Conservation (phyloP, 495 filamentous ascomycete species). For the Bathelium albidoporum region DNA sequence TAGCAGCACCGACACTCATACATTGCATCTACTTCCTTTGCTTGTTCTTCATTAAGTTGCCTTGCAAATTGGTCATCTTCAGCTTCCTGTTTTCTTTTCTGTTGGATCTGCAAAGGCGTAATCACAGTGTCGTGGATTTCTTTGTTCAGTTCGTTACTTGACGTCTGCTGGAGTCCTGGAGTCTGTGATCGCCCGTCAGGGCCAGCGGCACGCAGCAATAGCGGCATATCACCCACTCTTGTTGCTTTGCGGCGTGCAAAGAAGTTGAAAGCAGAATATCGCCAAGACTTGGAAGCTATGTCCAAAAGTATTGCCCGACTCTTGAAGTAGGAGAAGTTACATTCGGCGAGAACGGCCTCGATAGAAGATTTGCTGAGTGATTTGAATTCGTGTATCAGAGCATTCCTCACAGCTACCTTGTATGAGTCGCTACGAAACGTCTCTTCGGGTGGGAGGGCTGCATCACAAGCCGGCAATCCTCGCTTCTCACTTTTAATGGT, state of each 20-base stretch:
- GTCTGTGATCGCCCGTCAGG: slow-evolving; percentile 35
- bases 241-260: slow-evolving; percentile 59
- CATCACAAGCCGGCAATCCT: slow-evolving; percentile 8
- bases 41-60: slow-evolving; percentile 63
- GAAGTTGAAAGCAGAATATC: slow-evolving; percentile 41
- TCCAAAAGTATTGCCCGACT: slow-evolving; percentile 62
- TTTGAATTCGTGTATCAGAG: slow-evolving; percentile 69
- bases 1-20: slow-evolving; percentile 93
- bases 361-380: slow-evolving; percentile 68
- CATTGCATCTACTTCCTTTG: slow-evolving; percentile 55
- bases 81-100: slow-evolving; percentile 46
- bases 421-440: slow-evolving; percentile 65
- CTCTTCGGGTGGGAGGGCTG: slow-evolving; percentile 53
- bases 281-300: slow-evolving; percentile 76
- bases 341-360: slow-evolving; percentile 80
- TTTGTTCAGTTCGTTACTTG: slow-evolving; percentile 64
- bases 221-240: slow-evolving; percentile 48
- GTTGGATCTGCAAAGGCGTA: slow-evolving; percentile 46
- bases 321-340: slow-evolving; percentile 77
- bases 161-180: slow-evolving; percentile 59
- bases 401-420: slow-evolving; percentile 54
- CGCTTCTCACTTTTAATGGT: background rate
- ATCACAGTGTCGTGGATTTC: slow-evolving; percentile 66
- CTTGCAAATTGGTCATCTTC: slow-evolving; percentile 55
- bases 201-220: slow-evolving; percentile 46